These are phyloP conservation scores for Stereum hirsutum DNA, from an alignment of 1,284 basidiomycete genomes.

Conservation along the genomic window DNA sequence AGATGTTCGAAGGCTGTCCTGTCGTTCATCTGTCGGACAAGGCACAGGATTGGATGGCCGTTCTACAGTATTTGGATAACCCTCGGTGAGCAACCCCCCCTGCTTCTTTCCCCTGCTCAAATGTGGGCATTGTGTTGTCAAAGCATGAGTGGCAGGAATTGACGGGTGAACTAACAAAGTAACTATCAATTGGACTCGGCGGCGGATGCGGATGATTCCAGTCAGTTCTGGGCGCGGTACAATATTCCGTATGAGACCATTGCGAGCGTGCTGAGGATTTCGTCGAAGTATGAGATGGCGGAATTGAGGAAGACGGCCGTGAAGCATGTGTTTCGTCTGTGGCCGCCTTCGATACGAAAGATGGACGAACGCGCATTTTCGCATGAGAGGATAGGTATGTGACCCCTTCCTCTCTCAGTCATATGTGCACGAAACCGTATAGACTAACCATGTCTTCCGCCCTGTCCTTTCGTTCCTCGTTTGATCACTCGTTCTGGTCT, in stretches of 20 bases:
- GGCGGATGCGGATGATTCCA: not conserved
- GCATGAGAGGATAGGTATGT: slow-evolving; percentile 6
- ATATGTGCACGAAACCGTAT: too few relatives aligned
- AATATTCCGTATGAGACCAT: slow-evolving; percentile 6
- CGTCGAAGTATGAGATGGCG: slow-evolving; percentile 8
- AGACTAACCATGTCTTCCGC: not conserved
- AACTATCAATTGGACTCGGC: not conserved
- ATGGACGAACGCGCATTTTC: slow-evolving; percentile 5
- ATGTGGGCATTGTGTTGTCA: not conserved
- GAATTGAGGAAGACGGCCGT: slow-evolving; percentile 1
- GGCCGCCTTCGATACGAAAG: slow-evolving; percentile 1
- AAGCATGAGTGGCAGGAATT: not conserved
- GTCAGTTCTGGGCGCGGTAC: slow-evolving; percentile 5
- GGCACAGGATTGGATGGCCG: slow-evolving; percentile 8
- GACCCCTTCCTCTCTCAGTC: not conserved
- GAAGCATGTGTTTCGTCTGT: slow-evolving; percentile 3
- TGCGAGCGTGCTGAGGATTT: slow-evolving; percentile 5
- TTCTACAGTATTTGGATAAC: slow-evolving; percentile 7
- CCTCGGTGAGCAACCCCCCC: slow-evolving; percentile 2
- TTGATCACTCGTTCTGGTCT: not conserved
- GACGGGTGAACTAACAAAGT: not conserved
- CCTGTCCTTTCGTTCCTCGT: not conserved
- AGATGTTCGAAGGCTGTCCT: slow-evolving; percentile 4
- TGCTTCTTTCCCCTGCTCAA: not conserved
- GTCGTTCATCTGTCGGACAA: slow-evolving; percentile 6